Evolutionary conservation across 192 early-diverging fungal genomes (phyloP), one percentile per base, ranked within the genome.

Genomic region (Neocallimastix lanati): DNA sequence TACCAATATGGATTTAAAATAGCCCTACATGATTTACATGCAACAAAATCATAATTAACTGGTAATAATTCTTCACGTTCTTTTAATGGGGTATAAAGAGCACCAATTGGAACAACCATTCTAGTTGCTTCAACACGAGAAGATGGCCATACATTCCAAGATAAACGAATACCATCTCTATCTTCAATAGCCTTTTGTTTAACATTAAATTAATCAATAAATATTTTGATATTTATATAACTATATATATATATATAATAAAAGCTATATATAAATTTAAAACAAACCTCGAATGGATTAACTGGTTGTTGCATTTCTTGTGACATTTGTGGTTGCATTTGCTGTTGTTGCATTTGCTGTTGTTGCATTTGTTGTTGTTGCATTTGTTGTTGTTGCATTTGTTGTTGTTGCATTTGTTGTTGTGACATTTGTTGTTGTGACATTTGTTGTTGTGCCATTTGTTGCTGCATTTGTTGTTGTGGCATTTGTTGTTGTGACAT

Each of bases 1-100:
- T 86, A 96, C 94, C 97, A 98, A 88, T 95, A 97, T 78, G 97
- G 97, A 83, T 98, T 99, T 67, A 99, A 89, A 80, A 99, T 93
- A 29, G 95, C 97, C 28, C 94, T 88, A 83, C 97, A 99, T 78
- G 93, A 89, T 84, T 94, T 96, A 88, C 97, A 99, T 78, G 93
- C 93, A 30, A 99, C 94, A n/a, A 96, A 96, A 84, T 99, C 96
- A 86, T 99, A 99, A 81, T 86, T 88, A 81, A 99, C 94, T 21
- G 96, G 91, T 78, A 91, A 89, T 76, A 92, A 84, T 78, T 93
- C 93, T 28, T 92, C 90, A 28, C 96, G 92, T 79, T 98, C 96
- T 85, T 98, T 98, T 38, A 99, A 85, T 25, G 94, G 93, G 36
- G 96, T 99, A 85, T 98, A 98, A 78, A 98, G 87, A 79, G 91